Evolutionary conservation across 2,329 filamentous ascomycete species (phyloP), one percentile per base, ranked within the genome.

Genomic region (Samsoniella hepiali): DNA sequence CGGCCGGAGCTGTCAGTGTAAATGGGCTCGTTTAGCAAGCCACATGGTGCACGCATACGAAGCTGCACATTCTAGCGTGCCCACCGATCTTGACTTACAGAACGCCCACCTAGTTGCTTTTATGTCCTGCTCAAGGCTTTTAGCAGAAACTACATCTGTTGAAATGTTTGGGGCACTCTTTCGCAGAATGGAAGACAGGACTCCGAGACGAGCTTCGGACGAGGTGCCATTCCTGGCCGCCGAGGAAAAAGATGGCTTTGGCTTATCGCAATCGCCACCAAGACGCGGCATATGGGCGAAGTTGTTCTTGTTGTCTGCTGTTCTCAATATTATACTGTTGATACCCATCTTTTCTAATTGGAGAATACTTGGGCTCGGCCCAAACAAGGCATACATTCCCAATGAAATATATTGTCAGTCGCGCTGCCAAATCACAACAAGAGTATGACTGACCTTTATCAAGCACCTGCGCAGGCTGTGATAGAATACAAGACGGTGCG

Each of bases 401-500:
- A 56, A 64, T 55, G 62, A 60, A 32, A 60, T 64, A 22, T 60
- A 64, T 42, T 81, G 79, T 81, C 72, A 67, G 78, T 13, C 38
- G n/a, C 44, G 38, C 0, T 29, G 6, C 4, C 27, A 11, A 40
- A 3, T 6, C 27, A 6, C 8, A 3, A 4, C 10, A 15, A n/a
- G 15, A 15, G 32, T 13, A 5, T 15, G 10, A n/a, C 63, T 60
- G 53, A 40, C 36, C 3, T 8, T 29, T 15, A 22, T 42, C 59
- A 13, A 83, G 81, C 79, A 55, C 79, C 81, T 40, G 79, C 80
- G 42, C 76, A 77, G 5, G 73, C 75, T 44, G 76, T 77, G 1
- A 77, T 84, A 6, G 74, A 79, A 65, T 84, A 84, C 68, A 73
- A 83, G 69, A 78, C 74, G 7, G 74, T 80, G 5, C 77, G 79